phyloP scores from a whole-genome alignment of 345 rosid species.

The Erysimum cheiranthoides region DNA sequence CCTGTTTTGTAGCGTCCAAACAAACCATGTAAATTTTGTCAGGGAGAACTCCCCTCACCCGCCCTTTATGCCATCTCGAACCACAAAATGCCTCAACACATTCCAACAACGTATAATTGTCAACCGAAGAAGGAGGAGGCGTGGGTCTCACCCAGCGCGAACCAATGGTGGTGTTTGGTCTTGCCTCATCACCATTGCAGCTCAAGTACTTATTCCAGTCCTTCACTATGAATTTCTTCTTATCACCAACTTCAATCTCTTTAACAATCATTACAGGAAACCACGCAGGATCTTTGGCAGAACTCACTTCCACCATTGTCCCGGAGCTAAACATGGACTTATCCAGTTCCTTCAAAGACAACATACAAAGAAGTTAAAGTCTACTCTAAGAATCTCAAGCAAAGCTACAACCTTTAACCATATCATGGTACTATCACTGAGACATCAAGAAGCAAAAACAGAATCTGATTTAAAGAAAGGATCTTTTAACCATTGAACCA shows the following conservation, averaged over 20 bases:
- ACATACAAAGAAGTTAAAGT: not conserved
- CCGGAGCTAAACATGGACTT: slow-evolving; percentile 62
- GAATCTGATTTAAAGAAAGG: not conserved
- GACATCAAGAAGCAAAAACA: not conserved
- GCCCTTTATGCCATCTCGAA: slow-evolving; percentile 59
- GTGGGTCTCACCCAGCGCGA: slow-evolving; percentile 50
- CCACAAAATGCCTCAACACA: slow-evolving; percentile 53
- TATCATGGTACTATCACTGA: not conserved
- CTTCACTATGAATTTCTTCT: slow-evolving; percentile 53
- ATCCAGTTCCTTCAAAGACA: slow-evolving; percentile 49
- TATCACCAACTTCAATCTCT: slow-evolving; percentile 46
- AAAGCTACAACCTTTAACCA: slow-evolving; percentile 11
- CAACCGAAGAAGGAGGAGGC: slow-evolving; percentile 53
- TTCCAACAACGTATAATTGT: slow-evolving; percentile 54
- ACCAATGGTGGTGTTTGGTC: slow-evolving; percentile 40
- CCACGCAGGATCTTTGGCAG: slow-evolving; percentile 52
- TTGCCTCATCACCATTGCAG: slow-evolving; percentile 42
- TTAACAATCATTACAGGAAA: slow-evolving; percentile 58
- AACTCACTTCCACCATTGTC: slow-evolving; percentile 56
- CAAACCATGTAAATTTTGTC: slow-evolving; percentile 50
- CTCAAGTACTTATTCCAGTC: slow-evolving; percentile 31
- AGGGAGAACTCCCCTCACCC: slow-evolving; percentile 52
- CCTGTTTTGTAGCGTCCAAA: slow-evolving; percentile 52
- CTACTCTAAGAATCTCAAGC: not conserved
- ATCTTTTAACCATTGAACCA: not conserved